Percentiles rank a stretch among this genome's conserved stretches.
Conservation (phyloP, 306 rosid species). For the Ormosia semicastrata region DNA sequence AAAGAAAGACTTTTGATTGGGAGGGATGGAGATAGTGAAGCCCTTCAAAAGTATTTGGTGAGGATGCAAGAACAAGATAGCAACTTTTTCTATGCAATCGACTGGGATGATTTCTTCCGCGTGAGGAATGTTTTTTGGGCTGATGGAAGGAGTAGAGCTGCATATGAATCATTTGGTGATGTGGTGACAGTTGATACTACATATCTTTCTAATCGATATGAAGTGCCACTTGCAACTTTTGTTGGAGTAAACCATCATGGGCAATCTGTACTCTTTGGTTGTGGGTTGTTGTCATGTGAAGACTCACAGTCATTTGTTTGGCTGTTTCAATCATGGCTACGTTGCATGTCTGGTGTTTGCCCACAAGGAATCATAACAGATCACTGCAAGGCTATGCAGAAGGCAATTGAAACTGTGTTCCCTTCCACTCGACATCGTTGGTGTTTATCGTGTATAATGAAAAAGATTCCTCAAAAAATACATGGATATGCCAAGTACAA, state of each 20-base stretch:
- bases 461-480: background rate
- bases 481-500: background rate
- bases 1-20: background rate
- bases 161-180: conserved; percentile 1
- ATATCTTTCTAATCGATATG: background rate
- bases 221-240: background rate
- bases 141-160: background rate
- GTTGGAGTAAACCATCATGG: conserved; percentile 6
- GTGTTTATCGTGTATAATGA: background rate
- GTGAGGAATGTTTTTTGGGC: background rate
- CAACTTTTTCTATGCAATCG: background rate
- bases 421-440: background rate
- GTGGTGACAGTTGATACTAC: background rate
- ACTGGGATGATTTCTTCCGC: background rate
- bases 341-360: background rate
- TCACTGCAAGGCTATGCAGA: background rate
- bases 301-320: background rate
- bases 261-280: background rate
- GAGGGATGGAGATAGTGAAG: background rate
- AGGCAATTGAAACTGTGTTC: background rate
- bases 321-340: background rate
- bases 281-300: background rate
- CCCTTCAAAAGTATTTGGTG: conserved; percentile 9
- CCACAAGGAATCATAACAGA: background rate
- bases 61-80: background rate